phyloP scores from a whole-genome alignment of 2,329 filamentous ascomycete genomes.

The Diaporthe sp. region DNA sequence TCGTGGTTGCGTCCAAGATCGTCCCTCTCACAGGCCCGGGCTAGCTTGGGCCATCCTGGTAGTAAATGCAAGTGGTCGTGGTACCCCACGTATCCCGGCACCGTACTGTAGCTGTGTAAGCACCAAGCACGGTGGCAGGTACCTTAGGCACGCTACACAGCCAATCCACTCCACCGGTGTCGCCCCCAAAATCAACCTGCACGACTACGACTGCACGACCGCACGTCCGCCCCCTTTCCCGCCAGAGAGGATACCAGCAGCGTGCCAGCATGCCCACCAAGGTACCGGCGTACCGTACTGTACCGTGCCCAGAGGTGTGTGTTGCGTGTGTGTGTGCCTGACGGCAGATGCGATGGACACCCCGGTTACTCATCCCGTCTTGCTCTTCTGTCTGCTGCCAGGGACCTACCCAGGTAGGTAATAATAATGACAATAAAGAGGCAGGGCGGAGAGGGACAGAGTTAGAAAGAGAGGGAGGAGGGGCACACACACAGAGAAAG shows the following conservation, averaged over 20 bases:
- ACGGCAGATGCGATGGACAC: slow-evolving; percentile 21
- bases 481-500: not conserved
- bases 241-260: not conserved
- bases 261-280: no score
- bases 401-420: not conserved
- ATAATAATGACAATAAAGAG: not conserved
- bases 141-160: not conserved
- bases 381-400: not conserved
- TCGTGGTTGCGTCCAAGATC: slow-evolving; percentile 27
- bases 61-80: not conserved
- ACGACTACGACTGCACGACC: no score
- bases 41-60: slow-evolving; percentile 5
- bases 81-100: not conserved
- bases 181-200: slow-evolving; percentile 11
- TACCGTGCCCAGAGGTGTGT: not conserved
- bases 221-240: slow-evolving; percentile 6
- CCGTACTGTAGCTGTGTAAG: not conserved
- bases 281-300: not conserved
- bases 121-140: slow-evolving; percentile 5
- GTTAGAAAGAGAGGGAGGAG: not conserved
- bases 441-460: not conserved
- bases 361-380: not conserved
- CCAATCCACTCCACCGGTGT: slow-evolving; percentile 19
- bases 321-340: not conserved
- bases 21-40: slow-evolving; percentile 1